Evolutionary conservation across 768 basidiomycete genomes (phyloP).

Genomic region (Tulasnella calospora): DNA sequence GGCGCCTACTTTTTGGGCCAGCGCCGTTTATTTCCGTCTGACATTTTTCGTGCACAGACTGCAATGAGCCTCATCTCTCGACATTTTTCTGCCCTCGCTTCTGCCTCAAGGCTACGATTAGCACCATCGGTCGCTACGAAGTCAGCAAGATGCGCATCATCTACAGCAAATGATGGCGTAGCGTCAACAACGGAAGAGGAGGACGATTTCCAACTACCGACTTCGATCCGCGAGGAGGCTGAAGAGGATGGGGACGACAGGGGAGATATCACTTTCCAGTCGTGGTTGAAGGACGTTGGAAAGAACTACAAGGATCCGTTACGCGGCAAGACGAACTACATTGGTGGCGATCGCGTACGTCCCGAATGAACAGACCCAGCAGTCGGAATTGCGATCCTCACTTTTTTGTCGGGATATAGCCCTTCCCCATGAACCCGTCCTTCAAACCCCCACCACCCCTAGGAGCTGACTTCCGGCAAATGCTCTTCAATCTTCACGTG

Average conservation of each 20-base stretch:
- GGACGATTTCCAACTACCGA: not conserved
- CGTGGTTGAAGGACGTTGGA: slow-evolving; percentile 46
- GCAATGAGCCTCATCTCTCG: slow-evolving; percentile 9
- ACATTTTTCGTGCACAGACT: slow-evolving; percentile 16
- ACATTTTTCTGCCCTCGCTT: not conserved
- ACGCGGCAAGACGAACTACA: slow-evolving; percentile 52
- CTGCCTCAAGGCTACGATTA: not conserved
- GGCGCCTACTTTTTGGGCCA: slow-evolving; percentile 9
- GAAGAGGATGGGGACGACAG: slow-evolving; percentile 5
- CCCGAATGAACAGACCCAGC: not conserved
- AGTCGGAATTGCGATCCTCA: slow-evolving; percentile 16
- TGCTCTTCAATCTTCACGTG: slow-evolving; percentile 60
- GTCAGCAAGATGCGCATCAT: slow-evolving; percentile 2
- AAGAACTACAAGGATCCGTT: slow-evolving; percentile 43
- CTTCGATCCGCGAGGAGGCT: not conserved
- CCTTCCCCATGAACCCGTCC: slow-evolving; percentile 78
- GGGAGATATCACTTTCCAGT: slow-evolving; percentile 20
- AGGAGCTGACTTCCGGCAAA: slow-evolving; percentile 53
- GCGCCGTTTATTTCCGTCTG: slow-evolving; percentile 16
- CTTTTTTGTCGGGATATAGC: slow-evolving; percentile 47
- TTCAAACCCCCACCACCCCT: slow-evolving; percentile 77
- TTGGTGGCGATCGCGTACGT: slow-evolving; percentile 55
- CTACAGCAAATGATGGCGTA: not conserved
- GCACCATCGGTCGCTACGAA: not conserved
- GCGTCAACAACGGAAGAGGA: not conserved